Conservation (phyloP, 805 yeast species). For the Komagataella ulmi region DNA sequence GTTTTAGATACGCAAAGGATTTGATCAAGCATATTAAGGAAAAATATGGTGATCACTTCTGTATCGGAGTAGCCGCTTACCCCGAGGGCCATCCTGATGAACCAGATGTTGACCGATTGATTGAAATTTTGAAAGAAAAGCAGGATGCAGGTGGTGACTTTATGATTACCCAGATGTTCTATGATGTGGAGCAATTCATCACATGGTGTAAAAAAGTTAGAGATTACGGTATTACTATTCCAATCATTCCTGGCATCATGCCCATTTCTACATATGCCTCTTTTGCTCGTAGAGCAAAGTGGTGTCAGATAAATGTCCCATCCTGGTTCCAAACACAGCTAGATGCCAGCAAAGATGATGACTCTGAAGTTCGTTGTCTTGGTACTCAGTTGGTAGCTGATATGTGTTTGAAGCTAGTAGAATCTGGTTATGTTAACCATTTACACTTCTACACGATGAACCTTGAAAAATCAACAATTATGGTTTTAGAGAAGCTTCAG, state of each 20-base stretch:
- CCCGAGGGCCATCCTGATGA: constrained; percentile 98
- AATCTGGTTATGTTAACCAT: constrained; percentile 67
- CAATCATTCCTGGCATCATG: constrained; percentile 97
- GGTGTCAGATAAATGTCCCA: constrained; percentile 86
- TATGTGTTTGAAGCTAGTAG: constrained; percentile 64
- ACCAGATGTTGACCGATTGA: constrained; percentile 33
- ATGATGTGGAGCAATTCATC: constrained; percentile 79
- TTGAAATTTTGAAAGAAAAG: constrained; percentile 66
- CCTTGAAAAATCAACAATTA: constrained; percentile 78
- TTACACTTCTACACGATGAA: constrained; percentile 97
- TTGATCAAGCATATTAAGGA: constrained; percentile 61
- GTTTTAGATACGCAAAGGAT: constrained; percentile 81
- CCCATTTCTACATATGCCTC: constrained; percentile 94
- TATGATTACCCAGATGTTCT: constrained; percentile 93
- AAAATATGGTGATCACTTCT: constrained; percentile 79
- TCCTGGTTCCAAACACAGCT: constrained; percentile 52
- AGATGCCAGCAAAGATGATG: constrained; percentile 83
- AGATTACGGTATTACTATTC: constrained; percentile 61
- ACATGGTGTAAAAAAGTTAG: constrained; percentile 68
- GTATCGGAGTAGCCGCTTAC: constrained; percentile 93
- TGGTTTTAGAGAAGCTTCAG: constrained; percentile 69
- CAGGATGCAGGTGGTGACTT: constrained; percentile 92
- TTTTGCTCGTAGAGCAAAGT: constrained; percentile 82
- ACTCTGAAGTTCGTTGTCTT: constrained; percentile 68
- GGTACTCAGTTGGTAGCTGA: constrained; percentile 76